These are phyloP conservation scores for Ramularia endophylla DNA, from an alignment of 2,329 filamentous ascomycete species.

Conservation along the genomic window DNA sequence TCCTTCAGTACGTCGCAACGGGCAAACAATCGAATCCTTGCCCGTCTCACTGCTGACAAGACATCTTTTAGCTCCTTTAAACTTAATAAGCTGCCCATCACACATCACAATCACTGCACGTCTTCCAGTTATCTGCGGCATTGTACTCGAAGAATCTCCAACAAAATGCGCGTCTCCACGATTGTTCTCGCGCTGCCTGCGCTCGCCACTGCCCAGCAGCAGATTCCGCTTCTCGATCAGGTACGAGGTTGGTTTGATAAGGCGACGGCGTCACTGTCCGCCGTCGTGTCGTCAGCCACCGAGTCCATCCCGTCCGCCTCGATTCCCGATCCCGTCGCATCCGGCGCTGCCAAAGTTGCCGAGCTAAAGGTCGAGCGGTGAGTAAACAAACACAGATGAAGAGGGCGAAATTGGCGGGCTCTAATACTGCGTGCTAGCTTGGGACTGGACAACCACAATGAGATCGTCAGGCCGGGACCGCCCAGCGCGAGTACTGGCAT, in stretches of 20 bases:
- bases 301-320: conserved; percentile 35
- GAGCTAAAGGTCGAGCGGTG: conserved; percentile 46
- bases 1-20: no score
- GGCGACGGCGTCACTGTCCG: conserved; percentile 52
- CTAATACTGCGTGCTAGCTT: conserved; percentile 31
- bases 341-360: conserved; percentile 48
- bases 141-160: neutral
- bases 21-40: no score
- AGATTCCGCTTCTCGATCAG: conserved; percentile 57
- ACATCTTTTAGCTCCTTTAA: no score
- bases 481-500: conserved; percentile 52
- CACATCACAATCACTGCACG: no score
- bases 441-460: conserved; percentile 65
- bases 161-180: conserved; percentile 49
- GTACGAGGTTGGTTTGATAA: conserved; percentile 49
- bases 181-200: conserved; percentile 49
- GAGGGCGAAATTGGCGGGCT: no score
- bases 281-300: conserved; percentile 47
- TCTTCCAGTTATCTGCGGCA: no score
- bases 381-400: no score
- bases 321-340: conserved; percentile 42
- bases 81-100: no score
- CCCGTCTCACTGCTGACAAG: no score
- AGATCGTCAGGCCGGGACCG: conserved; percentile 58
- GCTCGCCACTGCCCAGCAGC: conserved; percentile 49